Conservation (phyloP, 192 early-diverging fungal species). For the Podochytrium sp. region DNA sequence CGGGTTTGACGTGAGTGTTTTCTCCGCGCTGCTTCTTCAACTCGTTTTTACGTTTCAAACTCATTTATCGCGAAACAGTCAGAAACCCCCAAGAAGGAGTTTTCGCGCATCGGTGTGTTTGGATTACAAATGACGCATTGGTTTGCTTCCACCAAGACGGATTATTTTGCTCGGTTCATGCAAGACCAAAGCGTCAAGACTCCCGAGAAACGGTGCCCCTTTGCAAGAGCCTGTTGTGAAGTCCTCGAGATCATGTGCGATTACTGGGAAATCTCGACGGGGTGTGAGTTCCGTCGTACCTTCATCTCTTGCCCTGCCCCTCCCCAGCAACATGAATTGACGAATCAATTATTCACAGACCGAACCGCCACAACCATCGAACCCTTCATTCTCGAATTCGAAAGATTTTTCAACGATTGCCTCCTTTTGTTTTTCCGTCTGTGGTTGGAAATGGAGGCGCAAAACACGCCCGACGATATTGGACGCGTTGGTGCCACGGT, state of each 20-base stretch:
- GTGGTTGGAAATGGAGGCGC: slow-evolving; percentile 69
- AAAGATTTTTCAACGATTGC: slow-evolving; percentile 58
- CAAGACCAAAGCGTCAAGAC: slow-evolving; percentile 36
- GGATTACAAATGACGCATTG: slow-evolving; percentile 66
- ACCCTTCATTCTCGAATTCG: slow-evolving; percentile 66
- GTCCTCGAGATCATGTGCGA: slow-evolving; percentile 69
- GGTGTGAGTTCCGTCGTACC: slow-evolving; percentile 51
- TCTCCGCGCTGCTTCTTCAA: not conserved
- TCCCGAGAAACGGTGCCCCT: slow-evolving; percentile 51
- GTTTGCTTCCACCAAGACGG: slow-evolving; percentile 53
- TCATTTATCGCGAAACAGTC: slow-evolving; percentile 35
- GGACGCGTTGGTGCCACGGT: slow-evolving; percentile 57
- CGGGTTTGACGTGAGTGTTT: slow-evolving; percentile 64
- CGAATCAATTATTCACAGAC: slow-evolving; percentile 32
- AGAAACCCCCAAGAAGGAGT: slow-evolving; percentile 63
- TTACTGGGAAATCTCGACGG: slow-evolving; percentile 70
- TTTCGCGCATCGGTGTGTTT: slow-evolving; percentile 63
- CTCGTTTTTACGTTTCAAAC: too few relatives aligned
- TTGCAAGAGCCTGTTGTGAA: slow-evolving; percentile 65
- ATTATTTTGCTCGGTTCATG: slow-evolving; percentile 40
- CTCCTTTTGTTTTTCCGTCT: slow-evolving; percentile 60
- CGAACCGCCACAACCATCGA: slow-evolving; percentile 63
- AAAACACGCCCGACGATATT: slow-evolving; percentile 38
- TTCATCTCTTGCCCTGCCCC: not conserved
- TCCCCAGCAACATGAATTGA: too few relatives aligned